Conservation (phyloP, 2,329 filamentous ascomycete species). For the Verticillium alfalfae region DNA sequence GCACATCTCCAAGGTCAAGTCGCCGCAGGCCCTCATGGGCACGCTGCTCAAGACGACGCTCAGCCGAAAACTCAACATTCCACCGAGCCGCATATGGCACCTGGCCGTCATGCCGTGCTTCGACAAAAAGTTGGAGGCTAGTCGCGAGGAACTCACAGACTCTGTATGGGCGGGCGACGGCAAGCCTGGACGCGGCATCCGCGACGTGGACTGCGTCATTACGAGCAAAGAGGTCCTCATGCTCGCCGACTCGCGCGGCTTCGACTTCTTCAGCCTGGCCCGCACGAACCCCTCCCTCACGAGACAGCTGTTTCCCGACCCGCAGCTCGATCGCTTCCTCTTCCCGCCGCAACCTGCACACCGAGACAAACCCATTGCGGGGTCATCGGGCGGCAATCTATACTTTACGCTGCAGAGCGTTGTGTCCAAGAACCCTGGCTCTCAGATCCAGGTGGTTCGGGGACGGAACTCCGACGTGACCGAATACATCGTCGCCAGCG, state of each 20-base stretch:
- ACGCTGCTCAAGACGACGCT: conserved; percentile 85
- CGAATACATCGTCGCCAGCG: conserved; percentile 68
- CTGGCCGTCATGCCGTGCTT: conserved; percentile 97
- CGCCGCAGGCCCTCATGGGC: conserved; percentile 85
- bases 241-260: conserved; percentile 72
- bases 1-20: conserved; percentile 87
- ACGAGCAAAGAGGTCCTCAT: conserved; percentile 92
- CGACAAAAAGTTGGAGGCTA: conserved; percentile 97
- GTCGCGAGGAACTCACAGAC: conserved; percentile 85
- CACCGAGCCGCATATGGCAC: conserved; percentile 84
- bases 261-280: conserved; percentile 67
- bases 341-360: conserved; percentile 50
- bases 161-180: conserved; percentile 59
- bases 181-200: conserved; percentile 49
- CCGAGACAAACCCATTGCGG: conserved; percentile 51
- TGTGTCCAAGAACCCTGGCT: conserved; percentile 64
- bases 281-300: conserved; percentile 47
- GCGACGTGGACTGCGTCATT: conserved; percentile 97
- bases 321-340: conserved; percentile 64
- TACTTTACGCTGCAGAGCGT: conserved; percentile 76
- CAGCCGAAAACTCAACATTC: conserved; percentile 64
- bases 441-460: conserved; percentile 62
- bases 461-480: conserved; percentile 89
- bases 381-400: conserved; percentile 84
- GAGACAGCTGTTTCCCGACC: conserved; percentile 65